These are phyloP conservation scores for Lentinula detonsa DNA, from an alignment of 768 basidiomycete genomes.

Conservation along the genomic window DNA sequence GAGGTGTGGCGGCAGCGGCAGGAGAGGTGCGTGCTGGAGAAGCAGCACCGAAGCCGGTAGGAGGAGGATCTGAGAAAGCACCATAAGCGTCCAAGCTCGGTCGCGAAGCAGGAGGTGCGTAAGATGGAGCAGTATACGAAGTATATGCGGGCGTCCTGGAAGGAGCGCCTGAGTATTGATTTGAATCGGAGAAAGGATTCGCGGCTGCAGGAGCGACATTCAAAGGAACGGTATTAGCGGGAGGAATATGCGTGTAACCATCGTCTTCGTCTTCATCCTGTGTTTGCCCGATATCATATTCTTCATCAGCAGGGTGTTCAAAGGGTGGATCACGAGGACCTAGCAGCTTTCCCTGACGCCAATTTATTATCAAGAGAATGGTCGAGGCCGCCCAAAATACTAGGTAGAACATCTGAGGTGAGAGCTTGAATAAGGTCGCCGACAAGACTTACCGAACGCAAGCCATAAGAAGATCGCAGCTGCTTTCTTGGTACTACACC, in stretches of 20 bases:
- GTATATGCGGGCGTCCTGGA: conserved; percentile 19
- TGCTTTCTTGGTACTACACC: conserved; percentile 93
- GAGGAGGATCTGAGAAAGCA: conserved; percentile 85
- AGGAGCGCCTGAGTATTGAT: conserved; percentile 38
- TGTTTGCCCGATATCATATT: conserved; percentile 36
- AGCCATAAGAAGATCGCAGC: conserved; percentile 89
- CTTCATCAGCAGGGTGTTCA: conserved; percentile 43
- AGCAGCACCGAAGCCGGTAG: conserved; percentile 54
- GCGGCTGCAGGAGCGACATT: conserved; percentile 15
- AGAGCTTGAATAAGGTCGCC: not conserved
- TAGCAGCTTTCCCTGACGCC: conserved; percentile 62
- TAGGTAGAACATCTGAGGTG: conserved; percentile 19
- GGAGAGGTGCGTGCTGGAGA: conserved; percentile 21
- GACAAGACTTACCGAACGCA: conserved; percentile 51
- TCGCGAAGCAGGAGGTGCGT: conserved; percentile 26
- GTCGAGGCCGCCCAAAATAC: conserved; percentile 75
- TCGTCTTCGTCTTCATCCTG: conserved; percentile 51
- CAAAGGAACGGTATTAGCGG: conserved; percentile 22
- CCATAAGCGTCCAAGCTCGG: conserved; percentile 86
- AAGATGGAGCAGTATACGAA: conserved; percentile 17
- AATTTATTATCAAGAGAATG: conserved; percentile 61
- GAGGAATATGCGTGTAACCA: conserved; percentile 49
- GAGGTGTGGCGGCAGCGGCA: conserved; percentile 19
- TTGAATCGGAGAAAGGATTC: conserved; percentile 50
- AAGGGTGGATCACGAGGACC: conserved; percentile 73